These are phyloP conservation scores for Thermothelomyces thermophilus DNA, from an alignment of 2,329 filamentous ascomycete genomes.

Conservation along the genomic window DNA sequence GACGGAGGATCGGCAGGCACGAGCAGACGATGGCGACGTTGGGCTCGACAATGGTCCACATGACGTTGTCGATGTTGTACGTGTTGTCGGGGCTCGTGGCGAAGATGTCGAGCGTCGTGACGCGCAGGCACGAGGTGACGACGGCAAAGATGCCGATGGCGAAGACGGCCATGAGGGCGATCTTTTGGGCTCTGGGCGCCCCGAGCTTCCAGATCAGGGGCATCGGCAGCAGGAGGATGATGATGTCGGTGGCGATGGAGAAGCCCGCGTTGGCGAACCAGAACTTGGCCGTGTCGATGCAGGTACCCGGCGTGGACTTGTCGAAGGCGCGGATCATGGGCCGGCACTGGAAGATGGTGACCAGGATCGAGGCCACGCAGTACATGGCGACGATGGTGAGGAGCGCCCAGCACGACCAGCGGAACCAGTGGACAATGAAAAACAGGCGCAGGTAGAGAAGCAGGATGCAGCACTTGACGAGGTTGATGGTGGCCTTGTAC, in stretches of 20 bases:
- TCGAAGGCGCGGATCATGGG: constrained; percentile 10
- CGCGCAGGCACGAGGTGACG: constrained; percentile 20
- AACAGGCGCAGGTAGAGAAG: constrained; percentile 34
- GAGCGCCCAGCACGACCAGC: constrained; percentile 24
- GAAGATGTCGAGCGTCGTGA: constrained; percentile 4
- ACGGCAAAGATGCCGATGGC: constrained; percentile 30
- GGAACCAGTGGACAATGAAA: constrained; percentile 24
- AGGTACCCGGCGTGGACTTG: constrained; percentile 15
- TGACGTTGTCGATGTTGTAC: constrained; percentile 9
- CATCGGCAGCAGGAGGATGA: constrained; percentile 27
- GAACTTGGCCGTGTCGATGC: constrained; percentile 21
- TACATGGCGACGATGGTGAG: constrained; percentile 26
- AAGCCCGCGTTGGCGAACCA: constrained; percentile 26
- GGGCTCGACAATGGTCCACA: constrained; percentile 26
- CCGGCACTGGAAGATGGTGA: constrained; percentile 12
- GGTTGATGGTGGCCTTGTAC: constrained; percentile 20
- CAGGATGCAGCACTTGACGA: constrained; percentile 34
- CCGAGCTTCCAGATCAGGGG: constrained; percentile 29
- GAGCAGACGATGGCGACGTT: constrained; percentile 35
- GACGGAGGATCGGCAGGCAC: constrained; percentile 35
- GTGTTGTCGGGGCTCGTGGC: constrained; percentile 5
- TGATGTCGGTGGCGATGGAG: constrained; percentile 28
- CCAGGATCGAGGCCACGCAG: constrained; percentile 1
- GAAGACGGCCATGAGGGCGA: constrained; percentile 35
- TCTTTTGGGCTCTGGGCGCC: constrained; percentile 34